Percentiles rank a stretch among this genome's conserved stretches.
Conservation (phyloP, 1,139 yeast genomes). For the Nematodospora anomalae region DNA sequence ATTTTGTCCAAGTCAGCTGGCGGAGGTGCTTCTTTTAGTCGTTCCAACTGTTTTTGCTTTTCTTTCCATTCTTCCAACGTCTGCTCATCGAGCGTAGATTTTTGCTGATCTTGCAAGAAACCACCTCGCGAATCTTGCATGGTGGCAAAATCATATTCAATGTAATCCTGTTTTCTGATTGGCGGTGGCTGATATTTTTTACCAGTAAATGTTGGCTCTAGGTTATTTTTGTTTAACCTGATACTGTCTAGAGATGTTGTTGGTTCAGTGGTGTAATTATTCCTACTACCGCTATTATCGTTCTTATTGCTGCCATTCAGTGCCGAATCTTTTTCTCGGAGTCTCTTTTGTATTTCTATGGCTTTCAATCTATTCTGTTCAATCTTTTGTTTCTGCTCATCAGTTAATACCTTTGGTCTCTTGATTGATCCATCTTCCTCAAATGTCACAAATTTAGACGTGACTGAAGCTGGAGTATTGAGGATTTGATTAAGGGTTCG, state of each 20-base stretch:
- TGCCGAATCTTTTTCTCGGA: constrained; percentile 26
- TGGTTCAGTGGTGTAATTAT: constrained; percentile 13
- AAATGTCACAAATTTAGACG: constrained; percentile 17
- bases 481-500: constrained; percentile 13
- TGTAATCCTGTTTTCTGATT: constrained; percentile 65
- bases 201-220: constrained; percentile 9
- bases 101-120: constrained; percentile 53
- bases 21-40: constrained; percentile 59
- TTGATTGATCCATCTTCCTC: constrained; percentile 15
- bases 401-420: constrained; percentile 38
- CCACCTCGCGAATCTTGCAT: constrained; percentile 92
- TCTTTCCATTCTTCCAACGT: constrained; percentile 79
- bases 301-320: neutral
- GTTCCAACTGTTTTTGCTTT: constrained; percentile 47
- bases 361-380: constrained; percentile 63
- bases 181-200: constrained; percentile 36
- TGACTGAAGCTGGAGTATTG: constrained; percentile 14
- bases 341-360: constrained; percentile 47
- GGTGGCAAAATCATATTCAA: constrained; percentile 88
- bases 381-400: constrained; percentile 52
- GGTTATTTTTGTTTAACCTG: constrained; percentile 14
- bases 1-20: constrained; percentile 70
- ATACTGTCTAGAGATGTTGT: constrained; percentile 13
- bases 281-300: neutral
- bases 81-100: constrained; percentile 27